phyloP scores from a whole-genome alignment of 2,329 filamentous ascomycete genomes.

The Fusarium fracticaudum region DNA sequence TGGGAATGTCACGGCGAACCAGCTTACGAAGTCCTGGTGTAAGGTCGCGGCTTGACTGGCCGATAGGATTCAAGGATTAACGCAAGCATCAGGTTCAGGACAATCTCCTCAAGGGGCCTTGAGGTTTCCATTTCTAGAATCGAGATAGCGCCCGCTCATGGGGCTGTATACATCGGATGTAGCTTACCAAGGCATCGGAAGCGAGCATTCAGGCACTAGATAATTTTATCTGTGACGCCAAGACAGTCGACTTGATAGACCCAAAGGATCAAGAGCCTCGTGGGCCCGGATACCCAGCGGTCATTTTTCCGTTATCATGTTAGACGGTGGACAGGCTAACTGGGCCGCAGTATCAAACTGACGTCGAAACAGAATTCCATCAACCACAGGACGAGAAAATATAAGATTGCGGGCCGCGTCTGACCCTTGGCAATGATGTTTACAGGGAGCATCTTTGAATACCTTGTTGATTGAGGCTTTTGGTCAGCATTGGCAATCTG shows the following conservation, averaged over 20 bases:
- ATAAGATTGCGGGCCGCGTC: constrained; percentile 35
- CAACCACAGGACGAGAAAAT: constrained; percentile 41
- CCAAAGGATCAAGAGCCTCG: constrained; percentile 11
- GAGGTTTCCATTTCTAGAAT: constrained; percentile 27
- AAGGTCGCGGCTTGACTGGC: neutral
- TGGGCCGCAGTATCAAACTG: constrained; percentile 24
- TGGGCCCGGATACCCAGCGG: constrained; percentile 9
- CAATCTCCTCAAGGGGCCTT: neutral
- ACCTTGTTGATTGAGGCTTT: constrained; percentile 8
- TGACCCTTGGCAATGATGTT: constrained; percentile 31
- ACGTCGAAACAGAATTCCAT: constrained; percentile 41
- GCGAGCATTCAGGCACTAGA: constrained; percentile 19
- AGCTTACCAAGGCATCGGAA: constrained; percentile 30
- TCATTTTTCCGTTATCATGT: constrained; percentile 24
- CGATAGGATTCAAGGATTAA: neutral
- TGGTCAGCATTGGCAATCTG: constrained; percentile 21
- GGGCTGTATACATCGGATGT: neutral
- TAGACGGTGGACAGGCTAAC: constrained; percentile 8
- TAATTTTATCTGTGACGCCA: constrained; percentile 43
- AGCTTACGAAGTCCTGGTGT: neutral
- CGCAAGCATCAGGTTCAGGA: constrained; percentile 32
- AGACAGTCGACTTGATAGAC: constrained; percentile 27
- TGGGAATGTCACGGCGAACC: constrained; percentile 3
- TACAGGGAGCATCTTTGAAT: constrained; percentile 15
- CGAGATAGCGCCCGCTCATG: constrained; percentile 25